Base-by-base conservation (phyloP, 192 early-diverging fungal species). In the Chytriomyces sp. region DNA sequence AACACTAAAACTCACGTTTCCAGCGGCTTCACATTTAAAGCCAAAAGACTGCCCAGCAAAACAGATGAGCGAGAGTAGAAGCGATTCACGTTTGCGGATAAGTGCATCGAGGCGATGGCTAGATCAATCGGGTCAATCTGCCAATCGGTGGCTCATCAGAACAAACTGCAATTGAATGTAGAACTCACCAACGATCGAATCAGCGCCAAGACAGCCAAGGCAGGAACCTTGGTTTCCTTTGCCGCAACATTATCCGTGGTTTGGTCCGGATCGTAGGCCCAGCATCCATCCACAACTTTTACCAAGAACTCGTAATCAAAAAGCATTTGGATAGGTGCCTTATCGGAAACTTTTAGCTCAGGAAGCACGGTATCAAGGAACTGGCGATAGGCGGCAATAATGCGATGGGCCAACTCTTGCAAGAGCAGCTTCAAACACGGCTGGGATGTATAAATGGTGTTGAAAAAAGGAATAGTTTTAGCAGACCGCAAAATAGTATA, bases 111-210 rank as follows among this genome's bases (percentile, higher is more conserved):
- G 59, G 85, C 84, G 4, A 81, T 74, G 12, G 76, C 80, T 69
- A 90, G 75, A 64, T 91, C 84, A 39, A 90, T 89, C 19, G 88
- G 86, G 68, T 91, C 90, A 74, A 91, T 88, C 90, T 91, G 14
- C 12, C 1, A 63, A 8, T 2, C 28, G 8, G 17, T 17, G 14
- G 14, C 30, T 30, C 39, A 22, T 63, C 26, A 36, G n/a, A 36
- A 22, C 31, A 3, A 14, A 10, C 19, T n/a, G 36, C 61, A n/a
- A 28, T 40, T 8, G 61, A 34, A 22, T 33, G 36, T 10, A 1
- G 1, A n/a, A 34, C 26, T 63, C 26, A 57, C 55, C 68, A 39
- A 28, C 19, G 37, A 55, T 25, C 52, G 32, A 59, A 70, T 39
- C 2, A 57, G 25, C 14, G 57, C 36, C 30, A 59, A 30, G 1